Evolutionary conservation across 2,329 filamentous ascomycete species (phyloP), one percentile per base, ranked within the genome.

Genomic region (Beauveria sp.): DNA sequence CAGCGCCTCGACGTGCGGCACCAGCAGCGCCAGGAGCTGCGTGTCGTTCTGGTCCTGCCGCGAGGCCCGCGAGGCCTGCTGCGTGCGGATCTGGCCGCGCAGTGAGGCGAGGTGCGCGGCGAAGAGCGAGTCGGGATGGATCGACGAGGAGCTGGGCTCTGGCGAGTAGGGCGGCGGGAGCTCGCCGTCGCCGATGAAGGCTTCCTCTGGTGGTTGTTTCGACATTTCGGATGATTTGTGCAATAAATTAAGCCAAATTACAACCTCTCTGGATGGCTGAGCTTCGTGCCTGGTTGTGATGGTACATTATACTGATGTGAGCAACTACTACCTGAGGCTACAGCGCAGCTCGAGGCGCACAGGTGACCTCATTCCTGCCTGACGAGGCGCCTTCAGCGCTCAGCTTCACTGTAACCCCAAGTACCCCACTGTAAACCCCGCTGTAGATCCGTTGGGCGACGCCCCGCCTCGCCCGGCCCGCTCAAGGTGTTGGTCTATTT

Each of bases 1-100:
- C 63, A 79, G 76, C 10, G 65, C 61, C 41, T 74, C 70, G 60
- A 79, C 65, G 48, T 70, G 67, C 5, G 74, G 73, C 1, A 72
- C 64, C 8, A 78, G 64, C 12, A 69, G 66, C 18, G 73, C 66
- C 28, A 75, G 64, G 12, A 76, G 63, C 8, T 66, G 66, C 12
- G 70, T 63, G 63, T 78, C 76, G 37, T 61, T 65, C 28, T 68
- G 61, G 16, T 68, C 66, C 46, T 71, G 71, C 22, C 70, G 66
- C 9, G 66, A 64, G 37, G 65, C 63, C 48, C 66, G 65, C 4
- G 63, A 67, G 44, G 68, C 52, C 30, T 70, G 70, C 6, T 67
- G 68, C 28, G 63, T 62, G 30, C 69, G 70, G 51, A 76, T 72
- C 54, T 69, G 70, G 20, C 61, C 64, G 8, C 75, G 69, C 2